Conservation (phyloP, 352 stramenopile genomes). For the Phytopythium cucurbitacearum region DNA sequence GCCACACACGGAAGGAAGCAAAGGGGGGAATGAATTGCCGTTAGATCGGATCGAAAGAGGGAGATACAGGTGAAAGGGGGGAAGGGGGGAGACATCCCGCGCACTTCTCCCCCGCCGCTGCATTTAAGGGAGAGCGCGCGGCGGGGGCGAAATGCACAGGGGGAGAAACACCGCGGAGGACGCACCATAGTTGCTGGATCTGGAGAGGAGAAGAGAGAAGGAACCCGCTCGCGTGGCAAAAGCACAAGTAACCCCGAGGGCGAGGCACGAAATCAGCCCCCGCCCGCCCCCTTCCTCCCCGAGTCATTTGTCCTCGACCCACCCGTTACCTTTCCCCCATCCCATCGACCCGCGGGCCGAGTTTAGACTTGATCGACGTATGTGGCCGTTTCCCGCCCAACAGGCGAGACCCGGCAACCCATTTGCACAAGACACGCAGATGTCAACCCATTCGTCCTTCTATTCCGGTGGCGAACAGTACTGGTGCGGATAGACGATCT, state of each 20-base stretch:
- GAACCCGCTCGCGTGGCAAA: conserved; percentile 22
- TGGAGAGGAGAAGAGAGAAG: conserved; percentile 2
- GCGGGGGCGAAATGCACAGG: background rate
- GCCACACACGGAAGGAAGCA: conserved; percentile 4
- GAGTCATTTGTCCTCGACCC: background rate
- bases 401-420: too few relatives aligned
- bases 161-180: background rate
- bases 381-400: background rate
- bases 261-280: background rate
- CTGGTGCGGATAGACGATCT: too few relatives aligned
- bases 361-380: conserved; percentile 19
- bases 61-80: too few relatives aligned
- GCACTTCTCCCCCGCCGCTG: too few relatives aligned
- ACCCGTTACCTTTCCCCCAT: too few relatives aligned
- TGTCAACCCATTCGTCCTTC: too few relatives aligned
- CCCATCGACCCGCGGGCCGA: background rate
- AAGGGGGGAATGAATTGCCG: too few relatives aligned
- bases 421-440: too few relatives aligned
- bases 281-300: background rate
- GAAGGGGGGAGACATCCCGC: too few relatives aligned
- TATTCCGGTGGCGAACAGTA: too few relatives aligned
- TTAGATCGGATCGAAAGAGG: background rate
- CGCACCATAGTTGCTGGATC: conserved; percentile 14
- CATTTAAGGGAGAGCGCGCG: too few relatives aligned
- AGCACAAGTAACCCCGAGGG: conserved; percentile 18